Base-by-base conservation (phyloP, 768 basidiomycete genomes). In the Chalciporus piperatus region DNA sequence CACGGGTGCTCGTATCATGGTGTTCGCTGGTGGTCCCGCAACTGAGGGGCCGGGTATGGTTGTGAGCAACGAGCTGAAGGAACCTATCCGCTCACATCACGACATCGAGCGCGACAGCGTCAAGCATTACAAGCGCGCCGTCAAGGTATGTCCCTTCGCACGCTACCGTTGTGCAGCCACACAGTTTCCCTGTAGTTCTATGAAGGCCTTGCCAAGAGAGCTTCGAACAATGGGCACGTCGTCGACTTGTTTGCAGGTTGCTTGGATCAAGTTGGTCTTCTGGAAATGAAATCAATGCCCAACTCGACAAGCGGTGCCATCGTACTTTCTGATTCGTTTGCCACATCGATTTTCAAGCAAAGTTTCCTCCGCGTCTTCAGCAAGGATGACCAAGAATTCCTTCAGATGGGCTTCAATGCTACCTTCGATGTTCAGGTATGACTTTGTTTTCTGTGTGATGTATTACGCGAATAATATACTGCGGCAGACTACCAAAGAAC, bases 361-460 rank as follows among this genome's bases (percentile, higher is more conserved):
- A 91, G 87, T 61, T 98, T 97, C 84, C 79, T 97, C 38, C 83
- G 94, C 38, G 75, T 96, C 38, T 93, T 99, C 70, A 83, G 78
- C 64, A 98, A 97, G 69, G 96, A 96, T 58, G 91, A 89, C 16
- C 84, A 96, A 56, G 96, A 95, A 1, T 80, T 89, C 57, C 77
- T 98, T 23, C 83, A 89, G 63, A 98, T 98, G 95, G 97, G 96
- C 49, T 98, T 98, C 76, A 99, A 98, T 61, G 97, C 94, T 10
- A 98, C 94, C 1, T 96, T 99, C 59, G 97, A 98, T 67, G 96
- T 99, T 22, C 89, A 95, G 82, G 92, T 92, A 61, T 60, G 17
- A 19, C 49, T 28, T 37, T 42, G 23, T 25, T 14, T 6, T 47
- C n/a, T 10, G 2, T 8, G 33, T 32, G 9, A 25, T 19, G 2